Evolutionary conservation across 768 basidiomycete genomes (phyloP).

Genomic region (Lactifluus subvellereus): DNA sequence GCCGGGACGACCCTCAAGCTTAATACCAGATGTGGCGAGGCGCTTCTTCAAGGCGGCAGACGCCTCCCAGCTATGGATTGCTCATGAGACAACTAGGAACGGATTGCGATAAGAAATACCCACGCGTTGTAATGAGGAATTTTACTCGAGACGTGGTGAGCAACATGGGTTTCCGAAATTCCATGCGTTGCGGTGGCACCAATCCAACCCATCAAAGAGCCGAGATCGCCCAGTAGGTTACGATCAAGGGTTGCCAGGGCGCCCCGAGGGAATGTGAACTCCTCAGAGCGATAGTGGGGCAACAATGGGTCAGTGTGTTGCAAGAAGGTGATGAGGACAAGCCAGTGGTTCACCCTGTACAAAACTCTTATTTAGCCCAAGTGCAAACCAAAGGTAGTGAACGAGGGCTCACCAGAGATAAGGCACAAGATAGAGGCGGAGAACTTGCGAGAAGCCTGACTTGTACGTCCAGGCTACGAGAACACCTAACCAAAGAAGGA

Average conservation of each 20-base stretch:
- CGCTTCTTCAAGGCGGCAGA: slow-evolving; percentile 75
- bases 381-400: no score
- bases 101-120: slow-evolving; percentile 25
- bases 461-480: slow-evolving; percentile 51
- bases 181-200: slow-evolving; percentile 84
- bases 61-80: slow-evolving; percentile 71
- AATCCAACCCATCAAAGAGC: slow-evolving; percentile 76
- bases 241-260: slow-evolving; percentile 91
- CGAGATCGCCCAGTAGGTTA: slow-evolving; percentile 69
- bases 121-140: slow-evolving; percentile 92
- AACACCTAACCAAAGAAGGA: slow-evolving; percentile 63
- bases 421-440: slow-evolving; percentile 77
- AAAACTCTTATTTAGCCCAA: not conserved
- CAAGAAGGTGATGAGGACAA: slow-evolving; percentile 93
- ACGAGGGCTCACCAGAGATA: slow-evolving; percentile 62
- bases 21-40: slow-evolving; percentile 51
- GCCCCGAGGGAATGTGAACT: slow-evolving; percentile 92
- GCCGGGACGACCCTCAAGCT: slow-evolving; percentile 64
- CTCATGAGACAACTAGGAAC: not conserved
- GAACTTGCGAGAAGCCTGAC: slow-evolving; percentile 65
- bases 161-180: slow-evolving; percentile 90
- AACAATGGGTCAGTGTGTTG: slow-evolving; percentile 96
- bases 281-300: slow-evolving; percentile 84
- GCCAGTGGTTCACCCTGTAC: slow-evolving; percentile 83
- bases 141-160: slow-evolving; percentile 90